Conservation (phyloP, 2,329 filamentous ascomycete species). For the Didymella glomerata region DNA sequence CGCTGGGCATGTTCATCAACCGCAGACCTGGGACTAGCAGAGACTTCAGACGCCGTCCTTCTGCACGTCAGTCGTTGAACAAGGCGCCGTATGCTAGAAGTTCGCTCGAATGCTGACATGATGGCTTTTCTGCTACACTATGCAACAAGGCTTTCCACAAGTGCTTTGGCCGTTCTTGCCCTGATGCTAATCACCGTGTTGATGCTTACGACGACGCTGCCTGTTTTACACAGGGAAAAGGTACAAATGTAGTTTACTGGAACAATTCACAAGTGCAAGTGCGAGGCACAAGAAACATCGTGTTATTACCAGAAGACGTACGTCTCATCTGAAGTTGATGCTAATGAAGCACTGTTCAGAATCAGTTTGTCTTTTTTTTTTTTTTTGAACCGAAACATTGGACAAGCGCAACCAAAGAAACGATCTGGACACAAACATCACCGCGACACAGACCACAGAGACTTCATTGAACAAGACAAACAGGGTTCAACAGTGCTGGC, state of each 20-base stretch:
- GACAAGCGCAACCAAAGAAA: not conserved
- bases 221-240: not conserved
- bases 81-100: not conserved
- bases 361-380: not conserved
- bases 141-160: too few species aligned
- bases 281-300: not conserved
- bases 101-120: not conserved
- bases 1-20: not conserved
- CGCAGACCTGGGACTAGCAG: not conserved
- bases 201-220: not conserved
- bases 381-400: not conserved
- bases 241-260: not conserved
- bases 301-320: not conserved
- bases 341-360: not conserved
- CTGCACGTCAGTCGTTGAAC: not conserved
- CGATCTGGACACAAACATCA: not conserved
- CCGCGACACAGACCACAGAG: not conserved
- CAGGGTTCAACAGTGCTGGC: not conserved
- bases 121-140: too few species aligned
- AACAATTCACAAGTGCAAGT: not conserved
- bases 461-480: not conserved
- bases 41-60: not conserved
- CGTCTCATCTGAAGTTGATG: not conserved
- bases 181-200: too few species aligned
- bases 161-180: too few species aligned